These are phyloP conservation scores for Tuber magnatum DNA, from an alignment of 495 filamentous ascomycete genomes.

Conservation along the genomic window DNA sequence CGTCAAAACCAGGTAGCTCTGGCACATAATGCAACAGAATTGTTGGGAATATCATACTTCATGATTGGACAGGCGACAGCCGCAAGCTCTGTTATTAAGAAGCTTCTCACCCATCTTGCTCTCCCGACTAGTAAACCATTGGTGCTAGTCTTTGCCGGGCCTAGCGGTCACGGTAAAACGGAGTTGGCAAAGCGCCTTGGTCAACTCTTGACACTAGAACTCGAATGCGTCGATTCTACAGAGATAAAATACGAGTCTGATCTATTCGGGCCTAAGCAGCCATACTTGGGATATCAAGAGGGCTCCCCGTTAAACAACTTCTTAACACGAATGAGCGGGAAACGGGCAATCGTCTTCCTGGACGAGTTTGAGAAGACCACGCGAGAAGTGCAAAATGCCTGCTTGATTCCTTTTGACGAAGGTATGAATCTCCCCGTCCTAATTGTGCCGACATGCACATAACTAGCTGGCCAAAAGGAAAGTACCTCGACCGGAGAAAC, in stretches of 20 bases:
- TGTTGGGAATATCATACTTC: conserved; percentile 47
- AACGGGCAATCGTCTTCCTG: conserved; percentile 49
- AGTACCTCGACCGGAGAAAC: conserved; percentile 48
- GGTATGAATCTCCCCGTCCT: conserved; percentile 34
- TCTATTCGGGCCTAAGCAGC: conserved; percentile 46
- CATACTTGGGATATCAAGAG: conserved; percentile 41
- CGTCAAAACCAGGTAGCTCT: conserved; percentile 43
- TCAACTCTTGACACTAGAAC: conserved; percentile 43
- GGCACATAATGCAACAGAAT: conserved; percentile 35
- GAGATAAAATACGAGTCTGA: conserved; percentile 43
- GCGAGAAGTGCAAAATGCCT: conserved; percentile 43
- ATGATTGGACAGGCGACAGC: conserved; percentile 47
- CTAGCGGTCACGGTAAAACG: conserved; percentile 52
- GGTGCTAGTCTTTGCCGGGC: conserved; percentile 48
- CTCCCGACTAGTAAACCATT: conserved; percentile 38
- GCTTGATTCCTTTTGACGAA: conserved; percentile 47
- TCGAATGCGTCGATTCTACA: conserved; percentile 47
- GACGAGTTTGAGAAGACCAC: conserved; percentile 57
- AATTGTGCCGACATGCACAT: no score
- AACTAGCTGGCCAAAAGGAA: conserved; percentile 31
- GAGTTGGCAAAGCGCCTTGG: conserved; percentile 47
- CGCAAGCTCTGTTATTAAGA: conserved; percentile 39
- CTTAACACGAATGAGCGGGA: conserved; percentile 44
- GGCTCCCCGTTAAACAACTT: conserved; percentile 52
- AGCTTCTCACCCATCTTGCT: conserved; percentile 40